A percentile compares a stretch with the other conserved stretches of the same genome.
Evolutionary conservation across 2,329 filamentous ascomycete species (phyloP).

Genomic region (Alternaria sp.): DNA sequence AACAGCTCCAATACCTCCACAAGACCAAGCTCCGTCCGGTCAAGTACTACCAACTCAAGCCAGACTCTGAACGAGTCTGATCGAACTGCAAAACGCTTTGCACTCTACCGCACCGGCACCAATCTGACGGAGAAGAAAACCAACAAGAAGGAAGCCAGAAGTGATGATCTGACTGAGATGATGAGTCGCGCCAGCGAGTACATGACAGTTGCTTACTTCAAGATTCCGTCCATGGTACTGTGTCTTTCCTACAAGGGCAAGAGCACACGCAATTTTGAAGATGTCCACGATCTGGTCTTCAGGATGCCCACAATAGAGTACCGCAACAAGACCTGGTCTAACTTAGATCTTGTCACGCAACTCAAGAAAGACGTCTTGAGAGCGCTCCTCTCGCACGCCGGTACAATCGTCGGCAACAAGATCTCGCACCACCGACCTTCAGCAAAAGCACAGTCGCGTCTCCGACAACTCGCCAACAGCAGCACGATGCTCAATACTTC

Average conservation of each 20-base stretch:
- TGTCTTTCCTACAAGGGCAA: conserved; percentile 97
- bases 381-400: conserved; percentile 91
- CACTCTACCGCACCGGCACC: conserved; percentile 48
- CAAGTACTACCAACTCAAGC: conserved; percentile 32
- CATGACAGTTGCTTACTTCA: conserved; percentile 96
- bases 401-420: conserved; percentile 97
- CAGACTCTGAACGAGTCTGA: conserved; percentile 36
- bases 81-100: conserved; percentile 47
- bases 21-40: conserved; percentile 41
- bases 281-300: conserved; percentile 98
- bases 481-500: conserved; percentile 64
- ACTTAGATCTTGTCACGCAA: conserved; percentile 88
- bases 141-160: conserved; percentile 65
- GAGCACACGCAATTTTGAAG: conserved; percentile 92
- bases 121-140: conserved; percentile 53
- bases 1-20: conserved; percentile 19
- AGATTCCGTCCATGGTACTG: conserved; percentile 91
- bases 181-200: conserved; percentile 93
- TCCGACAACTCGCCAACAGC: conserved; percentile 83
- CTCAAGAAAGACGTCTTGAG: conserved; percentile 95
- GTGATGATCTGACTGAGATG: conserved; percentile 96
- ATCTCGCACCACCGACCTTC: conserved; percentile 86
- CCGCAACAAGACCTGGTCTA: conserved; percentile 99
- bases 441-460: conserved; percentile 76
- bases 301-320: conserved; percentile 93